Base-by-base conservation (phyloP, 495 filamentous ascomycete species). In the Penicillium soppii region DNA sequence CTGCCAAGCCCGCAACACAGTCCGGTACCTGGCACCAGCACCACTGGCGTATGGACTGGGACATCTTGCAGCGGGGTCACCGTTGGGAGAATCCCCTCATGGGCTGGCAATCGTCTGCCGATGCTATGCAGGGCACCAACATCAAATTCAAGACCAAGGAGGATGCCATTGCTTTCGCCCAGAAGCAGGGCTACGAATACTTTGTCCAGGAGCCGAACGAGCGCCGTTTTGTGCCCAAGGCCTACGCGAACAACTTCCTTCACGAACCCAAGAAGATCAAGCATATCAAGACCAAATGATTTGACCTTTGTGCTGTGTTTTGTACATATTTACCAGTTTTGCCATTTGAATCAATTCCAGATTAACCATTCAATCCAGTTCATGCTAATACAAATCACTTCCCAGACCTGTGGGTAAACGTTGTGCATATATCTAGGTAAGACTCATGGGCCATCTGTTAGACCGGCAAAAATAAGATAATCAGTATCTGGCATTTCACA, bases 141-240 rank as follows among this genome's bases (percentile, higher is more conserved):
- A 67, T 99, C 50, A 85, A 84, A 65, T 99, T 99, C 82, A 89
- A 88, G 72, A 79, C 76, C 43, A 97, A 96, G 79, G 92, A 99
- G 68, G 92, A 95, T 61, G 94, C 94, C 54, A 92, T 99, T 56
- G 68, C 76, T 15, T 99, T 99, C 62, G 94, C 94, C 16, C 87
- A 96, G 76, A 99, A 96, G 81, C 95, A 99, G 66, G 94, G 95
- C 29, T 99, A 97, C 65, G 92, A 97, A 63, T 99, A 97, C 70
- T 97, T 96, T 70, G 90, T 97, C 17, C 94, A 97, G 76, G 94
- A 97, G 74, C 92, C 92, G 5, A 97, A 96, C 61, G 82, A 82
- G 74, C 80, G 94, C 66, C 84, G 82, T 52, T 85, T 96, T 51
- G 77, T 85, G 9, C 89, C 91, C 35, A 97, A 99, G 79, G 87